phyloP scores from a whole-genome alignment of 2,329 filamentous ascomycete species.

The Aspergillus sp. region DNA sequence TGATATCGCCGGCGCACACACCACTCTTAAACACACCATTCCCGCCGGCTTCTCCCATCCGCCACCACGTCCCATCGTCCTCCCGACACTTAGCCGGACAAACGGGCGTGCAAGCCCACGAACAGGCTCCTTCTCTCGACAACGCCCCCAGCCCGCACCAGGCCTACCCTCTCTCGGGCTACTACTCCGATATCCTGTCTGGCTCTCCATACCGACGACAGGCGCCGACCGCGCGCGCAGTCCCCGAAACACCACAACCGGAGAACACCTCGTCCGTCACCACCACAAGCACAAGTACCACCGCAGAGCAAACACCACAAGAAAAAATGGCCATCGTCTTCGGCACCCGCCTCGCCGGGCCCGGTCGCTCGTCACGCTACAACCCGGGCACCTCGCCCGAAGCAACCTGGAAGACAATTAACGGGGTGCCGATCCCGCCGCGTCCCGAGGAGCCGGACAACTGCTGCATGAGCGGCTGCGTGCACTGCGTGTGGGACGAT shows the following conservation, averaged over 20 bases:
- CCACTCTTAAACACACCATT: not conserved
- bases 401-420: constrained; percentile 60
- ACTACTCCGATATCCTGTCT: constrained; percentile 43
- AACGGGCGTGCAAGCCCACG: constrained; percentile 10
- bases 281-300: constrained; percentile 10
- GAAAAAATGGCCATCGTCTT: constrained; percentile 70
- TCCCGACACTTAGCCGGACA: constrained; percentile 20
- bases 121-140: constrained; percentile 4
- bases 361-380: constrained; percentile 60
- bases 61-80: constrained; percentile 17
- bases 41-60: constrained; percentile 2
- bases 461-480: constrained; percentile 98
- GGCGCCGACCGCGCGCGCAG: constrained; percentile 16
- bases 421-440: constrained; percentile 79
- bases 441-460: constrained; percentile 89
- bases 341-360: constrained; percentile 72
- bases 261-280: constrained; percentile 16
- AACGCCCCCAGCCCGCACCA: constrained; percentile 22
- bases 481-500: constrained; percentile 94
- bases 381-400: constrained; percentile 55
- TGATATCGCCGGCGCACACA: not conserved
- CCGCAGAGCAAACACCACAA: constrained; percentile 30
- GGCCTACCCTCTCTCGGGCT: constrained; percentile 41
- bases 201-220: constrained; percentile 22
- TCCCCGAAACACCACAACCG: constrained; percentile 9